Evolutionary conservation across 1,139 yeast genomes (phyloP), one percentile per base, ranked within the genome.

Genomic region (Lodderomyces elongisporus): DNA sequence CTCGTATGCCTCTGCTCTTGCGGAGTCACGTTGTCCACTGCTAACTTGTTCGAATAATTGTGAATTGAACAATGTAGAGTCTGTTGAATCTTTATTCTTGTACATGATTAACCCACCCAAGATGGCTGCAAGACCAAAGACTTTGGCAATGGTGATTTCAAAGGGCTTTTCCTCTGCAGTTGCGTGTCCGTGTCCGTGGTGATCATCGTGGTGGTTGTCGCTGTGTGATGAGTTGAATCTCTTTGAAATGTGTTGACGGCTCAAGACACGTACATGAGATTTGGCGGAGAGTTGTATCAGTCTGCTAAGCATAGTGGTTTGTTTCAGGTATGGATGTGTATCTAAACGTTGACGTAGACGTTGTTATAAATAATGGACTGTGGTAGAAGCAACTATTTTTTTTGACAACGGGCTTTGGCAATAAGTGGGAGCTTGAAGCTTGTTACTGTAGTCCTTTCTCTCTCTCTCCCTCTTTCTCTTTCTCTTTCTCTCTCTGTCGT

Each of bases 71-170:
- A 66, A 52, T 23, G 74, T 73, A 39, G 59, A 61, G 35, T 59
- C 63, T 27, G 62, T 54, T 14, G 43, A 48, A 32, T 60, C 59
- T 35, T 62, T 54, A 16, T 60, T 58, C 47, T 61, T 59, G 54
- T 66, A 68, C 26, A 66, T 62, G 43, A 59, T 60, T 28, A 57
- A 50, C 5, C 54, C 53, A 5, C 72, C 74, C 16, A 62, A 63
- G 33, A 62, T 46, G 9, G 66, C 62, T 30, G 70, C 73, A 24
- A 37, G 30, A 21, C 36, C 35, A 25, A 40, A 31, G 27, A 40
- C 26, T 27, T 36, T 36, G 14, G 37, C 35, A 17, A 40, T 28
- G 26, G 39, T 40, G 31, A 40, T 60, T 48, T 63, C 56, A n/a
- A 45, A 40, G 37, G 60, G 58, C 28, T 44, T 49, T 36, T 54